Evolutionary conservation across 2,329 filamentous ascomycete genomes (phyloP).

Genomic region (Cryphonectria japonica): DNA sequence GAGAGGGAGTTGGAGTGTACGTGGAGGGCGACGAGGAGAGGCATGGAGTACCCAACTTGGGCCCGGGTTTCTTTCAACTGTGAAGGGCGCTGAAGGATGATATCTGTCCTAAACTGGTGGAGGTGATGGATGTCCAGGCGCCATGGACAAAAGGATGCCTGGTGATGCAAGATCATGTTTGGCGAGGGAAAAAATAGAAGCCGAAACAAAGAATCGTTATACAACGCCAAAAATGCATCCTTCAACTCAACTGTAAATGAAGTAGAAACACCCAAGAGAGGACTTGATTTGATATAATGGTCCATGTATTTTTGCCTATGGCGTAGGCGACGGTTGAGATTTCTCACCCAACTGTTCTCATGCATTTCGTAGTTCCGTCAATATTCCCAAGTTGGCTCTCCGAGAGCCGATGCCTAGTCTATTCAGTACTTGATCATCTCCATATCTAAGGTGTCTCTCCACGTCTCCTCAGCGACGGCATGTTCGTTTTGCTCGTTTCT

Average conservation of each 20-base stretch:
- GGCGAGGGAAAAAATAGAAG: neutral
- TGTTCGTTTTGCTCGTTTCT: neutral
- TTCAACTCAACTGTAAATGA: too few species aligned
- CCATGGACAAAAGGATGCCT: neutral
- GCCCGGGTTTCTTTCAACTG: neutral
- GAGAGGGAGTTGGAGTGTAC: constrained; percentile 23
- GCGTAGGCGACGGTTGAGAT: neutral
- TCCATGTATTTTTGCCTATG: neutral
- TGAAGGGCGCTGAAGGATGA: neutral
- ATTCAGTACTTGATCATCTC: neutral
- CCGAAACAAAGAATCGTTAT: neutral
- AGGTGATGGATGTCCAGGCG: neutral
- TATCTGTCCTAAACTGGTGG: neutral
- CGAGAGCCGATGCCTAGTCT: neutral
- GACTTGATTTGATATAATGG: neutral
- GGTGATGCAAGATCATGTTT: neutral
- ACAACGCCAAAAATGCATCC: too few species aligned
- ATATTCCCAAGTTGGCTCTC: neutral
- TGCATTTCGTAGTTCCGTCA: neutral
- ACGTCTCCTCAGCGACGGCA: neutral
- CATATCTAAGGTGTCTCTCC: neutral
- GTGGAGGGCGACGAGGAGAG: constrained; percentile 7
- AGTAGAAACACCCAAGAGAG: too few species aligned
- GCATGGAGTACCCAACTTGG: neutral
- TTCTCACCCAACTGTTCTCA: neutral